Conservation (phyloP, 495 filamentous ascomycete genomes). For the Letharia columbiana region DNA sequence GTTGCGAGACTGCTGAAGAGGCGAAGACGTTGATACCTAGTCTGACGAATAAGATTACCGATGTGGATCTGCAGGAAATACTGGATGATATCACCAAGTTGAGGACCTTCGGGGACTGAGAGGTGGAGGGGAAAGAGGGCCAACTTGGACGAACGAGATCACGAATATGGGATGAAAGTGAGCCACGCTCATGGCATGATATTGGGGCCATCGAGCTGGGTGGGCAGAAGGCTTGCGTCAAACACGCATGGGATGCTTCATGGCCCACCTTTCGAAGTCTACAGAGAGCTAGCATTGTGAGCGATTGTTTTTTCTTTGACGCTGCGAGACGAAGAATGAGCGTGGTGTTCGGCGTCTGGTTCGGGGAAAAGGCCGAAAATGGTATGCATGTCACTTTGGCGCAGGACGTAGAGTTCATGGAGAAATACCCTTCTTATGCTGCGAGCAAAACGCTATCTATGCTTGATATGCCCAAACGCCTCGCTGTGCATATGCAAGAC, state of each 20-base stretch:
- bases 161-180: neutral
- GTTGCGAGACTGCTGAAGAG: slow-evolving; percentile 86
- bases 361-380: neutral
- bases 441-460: slow-evolving; percentile 17
- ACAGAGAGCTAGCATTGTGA: neutral
- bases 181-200: neutral
- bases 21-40: slow-evolving; percentile 94
- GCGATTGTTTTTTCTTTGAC: neutral
- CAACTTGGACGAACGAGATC: neutral
- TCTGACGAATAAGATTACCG: slow-evolving; percentile 74
- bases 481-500: slow-evolving; percentile 19
- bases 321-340: neutral
- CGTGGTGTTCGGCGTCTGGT: slow-evolving; percentile 1
- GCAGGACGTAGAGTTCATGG: neutral
- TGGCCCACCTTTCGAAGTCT: neutral
- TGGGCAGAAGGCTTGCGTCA: neutral
- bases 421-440: neutral
- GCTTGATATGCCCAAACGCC: slow-evolving; percentile 14
- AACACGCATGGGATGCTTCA: neutral
- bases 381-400: neutral
- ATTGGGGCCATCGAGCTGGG: neutral
- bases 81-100: slow-evolving; percentile 84
- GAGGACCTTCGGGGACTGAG: slow-evolving; percentile 47
- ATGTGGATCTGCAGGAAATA: slow-evolving; percentile 77
- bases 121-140: neutral